phyloP scores from a whole-genome alignment of 164 flowering plant species.

The Sextonia rubra region DNA sequence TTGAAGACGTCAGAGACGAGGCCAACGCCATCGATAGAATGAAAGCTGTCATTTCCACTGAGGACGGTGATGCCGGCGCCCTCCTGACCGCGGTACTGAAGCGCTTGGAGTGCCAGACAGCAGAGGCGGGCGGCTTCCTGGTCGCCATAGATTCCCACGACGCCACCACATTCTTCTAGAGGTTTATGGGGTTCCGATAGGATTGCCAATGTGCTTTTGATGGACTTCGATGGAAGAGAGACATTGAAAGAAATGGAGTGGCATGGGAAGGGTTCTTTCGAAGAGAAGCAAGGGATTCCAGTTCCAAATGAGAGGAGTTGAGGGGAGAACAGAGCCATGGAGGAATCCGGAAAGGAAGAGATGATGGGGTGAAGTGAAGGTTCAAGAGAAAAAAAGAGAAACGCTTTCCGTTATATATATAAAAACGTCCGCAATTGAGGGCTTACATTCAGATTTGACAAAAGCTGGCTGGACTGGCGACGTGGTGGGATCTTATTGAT shows the following conservation, averaged over 20 bases:
- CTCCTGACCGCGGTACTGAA: slow-evolving; percentile 93
- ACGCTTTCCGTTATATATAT: too few relatives aligned
- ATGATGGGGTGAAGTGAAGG: not conserved
- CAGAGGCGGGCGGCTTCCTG: slow-evolving; percentile 85
- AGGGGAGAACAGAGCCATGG: not conserved
- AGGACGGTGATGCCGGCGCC: slow-evolving; percentile 78
- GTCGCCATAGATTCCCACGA: slow-evolving; percentile 90
- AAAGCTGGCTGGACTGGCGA: too few relatives aligned
- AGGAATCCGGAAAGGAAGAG: not conserved
- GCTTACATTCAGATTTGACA: too few relatives aligned
- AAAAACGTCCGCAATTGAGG: too few relatives aligned
- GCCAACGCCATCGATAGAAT: slow-evolving; percentile 77
- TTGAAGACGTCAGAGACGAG: slow-evolving; percentile 84
- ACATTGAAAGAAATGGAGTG: slow-evolving; percentile 4
- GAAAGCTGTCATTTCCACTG: slow-evolving; percentile 35
- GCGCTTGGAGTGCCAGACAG: slow-evolving; percentile 80
- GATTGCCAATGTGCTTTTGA: not conserved
- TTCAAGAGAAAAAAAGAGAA: too few relatives aligned
- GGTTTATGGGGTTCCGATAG: slow-evolving; percentile 26
- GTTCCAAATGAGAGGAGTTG: not conserved
- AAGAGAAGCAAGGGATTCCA: too few relatives aligned
- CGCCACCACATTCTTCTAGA: slow-evolving; percentile 84
- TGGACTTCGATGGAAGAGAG: slow-evolving; percentile 1
- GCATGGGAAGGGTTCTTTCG: not conserved
- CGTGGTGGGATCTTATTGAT: too few relatives aligned